These are phyloP conservation scores for Blastobotrys aristatus DNA, from an alignment of 1,139 yeast genomes.

Conservation along the genomic window DNA sequence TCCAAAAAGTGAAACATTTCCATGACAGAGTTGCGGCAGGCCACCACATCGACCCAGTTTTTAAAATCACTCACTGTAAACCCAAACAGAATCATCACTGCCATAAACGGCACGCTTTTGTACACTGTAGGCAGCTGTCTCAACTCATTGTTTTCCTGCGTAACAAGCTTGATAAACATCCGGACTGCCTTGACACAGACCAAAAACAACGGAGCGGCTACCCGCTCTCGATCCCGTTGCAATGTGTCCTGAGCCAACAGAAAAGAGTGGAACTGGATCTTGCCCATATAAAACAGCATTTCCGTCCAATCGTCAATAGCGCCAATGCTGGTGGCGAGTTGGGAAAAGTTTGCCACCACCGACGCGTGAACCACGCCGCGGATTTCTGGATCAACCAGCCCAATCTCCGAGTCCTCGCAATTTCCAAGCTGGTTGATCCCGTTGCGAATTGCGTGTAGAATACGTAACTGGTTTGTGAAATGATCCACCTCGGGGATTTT, in stretches of 20 bases:
- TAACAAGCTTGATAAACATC: slow-evolving; percentile 9
- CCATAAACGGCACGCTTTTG: slow-evolving; percentile 8
- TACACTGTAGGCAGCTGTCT: slow-evolving; percentile 14
- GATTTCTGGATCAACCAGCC: slow-evolving; percentile 19
- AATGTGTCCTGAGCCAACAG: slow-evolving; percentile 21
- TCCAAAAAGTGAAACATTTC: slow-evolving; percentile 14
- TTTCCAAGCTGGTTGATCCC: slow-evolving; percentile 20
- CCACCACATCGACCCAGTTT: slow-evolving; percentile 13
- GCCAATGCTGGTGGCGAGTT: slow-evolving; percentile 16
- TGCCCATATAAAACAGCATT: slow-evolving; percentile 19
- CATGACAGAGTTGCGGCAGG: slow-evolving; percentile 15
- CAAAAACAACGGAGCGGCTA: slow-evolving; percentile 19
- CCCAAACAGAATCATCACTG: slow-evolving; percentile 18
- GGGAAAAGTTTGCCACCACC: slow-evolving; percentile 17
- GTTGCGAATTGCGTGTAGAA: slow-evolving; percentile 13
- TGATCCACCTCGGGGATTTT: slow-evolving; percentile 6
- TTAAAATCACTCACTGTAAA: slow-evolving; percentile 14
- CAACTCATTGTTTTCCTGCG: slow-evolving; percentile 1
- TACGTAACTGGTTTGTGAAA: slow-evolving; percentile 7
- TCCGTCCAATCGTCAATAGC: slow-evolving; percentile 19
- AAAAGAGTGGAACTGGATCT: slow-evolving; percentile 22
- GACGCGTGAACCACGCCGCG: slow-evolving; percentile 19
- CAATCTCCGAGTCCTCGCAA: slow-evolving; percentile 21
- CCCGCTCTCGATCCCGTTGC: slow-evolving; percentile 16
- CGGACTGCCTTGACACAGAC: slow-evolving; percentile 18